These are phyloP conservation scores for Allomyces javanicus DNA, from an alignment of 192 early-diverging fungal genomes.

Conservation along the genomic window DNA sequence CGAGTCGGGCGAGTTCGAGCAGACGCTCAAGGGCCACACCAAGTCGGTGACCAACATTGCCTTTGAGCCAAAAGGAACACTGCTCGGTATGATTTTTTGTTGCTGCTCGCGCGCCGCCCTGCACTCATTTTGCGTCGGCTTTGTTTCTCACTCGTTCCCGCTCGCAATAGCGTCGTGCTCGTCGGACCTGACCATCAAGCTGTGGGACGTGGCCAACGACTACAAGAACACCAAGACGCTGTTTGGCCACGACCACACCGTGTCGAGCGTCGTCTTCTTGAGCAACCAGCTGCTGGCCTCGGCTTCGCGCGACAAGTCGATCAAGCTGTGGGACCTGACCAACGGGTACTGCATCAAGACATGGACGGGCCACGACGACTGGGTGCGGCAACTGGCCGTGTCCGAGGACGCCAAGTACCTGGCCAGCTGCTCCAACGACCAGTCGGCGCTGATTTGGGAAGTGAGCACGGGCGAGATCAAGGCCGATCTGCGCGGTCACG, in stretches of 20 bases:
- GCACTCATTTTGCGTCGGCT: too few relatives aligned
- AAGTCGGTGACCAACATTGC: conserved; percentile 79
- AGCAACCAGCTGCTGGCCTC: conserved; percentile 61
- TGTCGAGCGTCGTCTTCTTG: conserved; percentile 56
- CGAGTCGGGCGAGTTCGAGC: conserved; percentile 79
- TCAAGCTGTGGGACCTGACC: conserved; percentile 67
- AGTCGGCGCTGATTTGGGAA: conserved; percentile 81
- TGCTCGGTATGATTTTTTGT: conserved; percentile 35
- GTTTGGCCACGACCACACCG: conserved; percentile 81
- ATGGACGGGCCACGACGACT: conserved; percentile 62
- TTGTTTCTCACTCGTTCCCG: too few relatives aligned
- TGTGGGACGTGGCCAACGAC: conserved; percentile 77
- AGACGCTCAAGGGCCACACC: conserved; percentile 86
- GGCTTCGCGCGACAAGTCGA: conserved; percentile 71
- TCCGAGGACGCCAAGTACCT: conserved; percentile 50
- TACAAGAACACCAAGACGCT: conserved; percentile 68
- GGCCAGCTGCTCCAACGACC: conserved; percentile 66
- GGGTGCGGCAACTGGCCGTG: conserved; percentile 59
- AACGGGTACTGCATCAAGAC: conserved; percentile 63
- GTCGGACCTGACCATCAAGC: conserved; percentile 70
- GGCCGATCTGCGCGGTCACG: conserved; percentile 69
- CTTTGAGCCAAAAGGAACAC: conserved; percentile 63
- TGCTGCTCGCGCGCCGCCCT: too few relatives aligned
- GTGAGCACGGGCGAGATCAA: conserved; percentile 46
- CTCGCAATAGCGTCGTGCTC: conserved; percentile 54